Conservation (phyloP, 2,329 filamentous ascomycete genomes). For the Aspergillus spinulosporus region DNA sequence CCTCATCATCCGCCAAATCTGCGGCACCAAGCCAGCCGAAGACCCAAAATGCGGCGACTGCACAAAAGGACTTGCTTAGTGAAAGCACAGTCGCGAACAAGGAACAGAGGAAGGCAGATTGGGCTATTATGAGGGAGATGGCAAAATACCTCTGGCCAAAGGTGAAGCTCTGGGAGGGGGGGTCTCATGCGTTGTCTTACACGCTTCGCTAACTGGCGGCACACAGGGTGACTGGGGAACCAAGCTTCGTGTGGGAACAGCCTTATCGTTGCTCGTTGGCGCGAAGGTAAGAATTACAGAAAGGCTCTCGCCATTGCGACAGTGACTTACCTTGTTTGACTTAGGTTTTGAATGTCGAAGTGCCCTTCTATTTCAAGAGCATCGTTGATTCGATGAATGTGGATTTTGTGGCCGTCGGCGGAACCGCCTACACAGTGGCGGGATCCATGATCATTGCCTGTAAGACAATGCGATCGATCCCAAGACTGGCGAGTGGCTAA, state of each 20-base stretch:
- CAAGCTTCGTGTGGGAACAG: constrained; percentile 79
- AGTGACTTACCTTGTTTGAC: constrained; percentile 19
- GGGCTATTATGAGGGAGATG: constrained; percentile 99
- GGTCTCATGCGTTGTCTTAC: not conserved
- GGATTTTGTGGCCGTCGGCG: constrained; percentile 79
- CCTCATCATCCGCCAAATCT: constrained; percentile 18
- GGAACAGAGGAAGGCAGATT: constrained; percentile 94
- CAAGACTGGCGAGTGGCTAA: constrained; percentile 14
- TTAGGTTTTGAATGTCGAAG: constrained; percentile 85
- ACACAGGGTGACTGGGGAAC: constrained; percentile 70
- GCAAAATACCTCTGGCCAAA: constrained; percentile 94
- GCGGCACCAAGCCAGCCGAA: constrained; percentile 25
- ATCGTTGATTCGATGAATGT: constrained; percentile 98
- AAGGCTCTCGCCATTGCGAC: constrained; percentile 4
- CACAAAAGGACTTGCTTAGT: constrained; percentile 60
- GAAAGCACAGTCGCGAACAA: constrained; percentile 68
- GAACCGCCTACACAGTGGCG: constrained; percentile 83
- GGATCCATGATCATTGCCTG: constrained; percentile 90
- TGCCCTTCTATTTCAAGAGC: constrained; percentile 98
- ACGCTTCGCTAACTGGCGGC: constrained; percentile 20
- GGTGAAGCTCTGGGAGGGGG: constrained; percentile 33
- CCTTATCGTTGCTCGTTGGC: constrained; percentile 79
- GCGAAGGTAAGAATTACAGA: constrained; percentile 66
- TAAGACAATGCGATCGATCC: constrained; percentile 39
- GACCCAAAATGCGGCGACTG: constrained; percentile 27